Evolutionary conservation across 768 basidiomycete species (phyloP).

Genomic region (Leccinum variicolor): DNA sequence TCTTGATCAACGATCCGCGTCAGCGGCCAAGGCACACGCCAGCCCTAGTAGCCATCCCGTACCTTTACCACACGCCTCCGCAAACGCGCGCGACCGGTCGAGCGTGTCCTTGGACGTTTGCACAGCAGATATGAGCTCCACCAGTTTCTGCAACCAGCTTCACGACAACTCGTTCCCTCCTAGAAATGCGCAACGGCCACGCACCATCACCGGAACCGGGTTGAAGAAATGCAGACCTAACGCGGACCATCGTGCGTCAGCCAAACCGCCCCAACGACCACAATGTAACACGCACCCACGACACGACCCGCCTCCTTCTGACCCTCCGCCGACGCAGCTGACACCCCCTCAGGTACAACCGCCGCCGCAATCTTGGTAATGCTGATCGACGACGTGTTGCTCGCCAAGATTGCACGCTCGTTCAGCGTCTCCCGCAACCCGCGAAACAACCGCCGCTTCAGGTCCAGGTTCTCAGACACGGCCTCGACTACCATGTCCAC

Average conservation of each 20-base stretch:
- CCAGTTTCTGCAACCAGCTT: conserved; percentile 61
- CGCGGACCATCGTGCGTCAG: not conserved
- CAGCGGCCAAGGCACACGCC: not conserved
- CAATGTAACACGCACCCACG: conserved; percentile 53
- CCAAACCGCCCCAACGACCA: not conserved
- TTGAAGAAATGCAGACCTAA: conserved; percentile 93
- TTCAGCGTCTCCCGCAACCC: conserved; percentile 64
- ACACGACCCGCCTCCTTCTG: conserved; percentile 67
- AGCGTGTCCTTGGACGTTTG: conserved; percentile 83
- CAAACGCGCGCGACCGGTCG: conserved; percentile 75
- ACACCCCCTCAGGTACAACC: conserved; percentile 56
- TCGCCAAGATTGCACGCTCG: conserved; percentile 78
- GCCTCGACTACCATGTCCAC: conserved; percentile 95
- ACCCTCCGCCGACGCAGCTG: conserved; percentile 60
- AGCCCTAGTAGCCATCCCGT: not conserved
- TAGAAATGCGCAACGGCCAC: conserved; percentile 10
- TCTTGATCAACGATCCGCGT: conserved; percentile 41
- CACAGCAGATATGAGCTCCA: conserved; percentile 91
- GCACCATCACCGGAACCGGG: conserved; percentile 93
- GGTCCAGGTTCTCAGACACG: conserved; percentile 74
- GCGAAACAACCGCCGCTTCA: conserved; percentile 79
- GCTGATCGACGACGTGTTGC: conserved; percentile 92
- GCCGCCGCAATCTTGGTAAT: conserved; percentile 91
- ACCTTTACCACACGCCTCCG: conserved; percentile 89
- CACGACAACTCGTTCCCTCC: not conserved